A percentile compares a stretch with the other conserved stretches of the same genome.
Evolutionary conservation across 352 stramenopile genomes (phyloP).

Genomic region (Phytopythium vexans): DNA sequence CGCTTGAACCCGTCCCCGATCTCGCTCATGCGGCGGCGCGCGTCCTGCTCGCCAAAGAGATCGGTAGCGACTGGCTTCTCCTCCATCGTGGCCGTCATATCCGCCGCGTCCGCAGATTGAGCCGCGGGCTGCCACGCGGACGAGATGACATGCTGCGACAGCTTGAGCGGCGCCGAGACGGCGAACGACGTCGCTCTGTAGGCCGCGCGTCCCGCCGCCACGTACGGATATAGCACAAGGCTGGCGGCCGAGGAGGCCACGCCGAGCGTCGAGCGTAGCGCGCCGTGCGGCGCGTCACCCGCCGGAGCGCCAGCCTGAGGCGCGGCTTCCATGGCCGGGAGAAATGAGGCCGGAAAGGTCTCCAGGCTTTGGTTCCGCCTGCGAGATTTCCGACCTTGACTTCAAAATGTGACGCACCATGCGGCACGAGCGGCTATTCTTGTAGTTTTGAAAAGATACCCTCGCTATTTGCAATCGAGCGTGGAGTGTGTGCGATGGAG

Average conservation of each 20-base stretch:
- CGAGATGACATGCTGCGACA: constrained; percentile 47
- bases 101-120: background rate
- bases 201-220: constrained; percentile 51
- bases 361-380: too few relatives aligned
- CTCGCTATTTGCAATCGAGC: too few relatives aligned
- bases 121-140: constrained; percentile 29
- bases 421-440: too few relatives aligned
- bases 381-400: too few relatives aligned
- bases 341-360: too few relatives aligned
- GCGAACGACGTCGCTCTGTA: constrained; percentile 57
- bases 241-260: constrained; percentile 56
- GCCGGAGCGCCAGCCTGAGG: too few relatives aligned
- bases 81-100: constrained; percentile 1
- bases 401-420: too few relatives aligned
- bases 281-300: background rate
- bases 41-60: constrained; percentile 43
- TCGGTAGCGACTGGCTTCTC: constrained; percentile 13
- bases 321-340: too few relatives aligned
- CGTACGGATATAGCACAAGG: constrained; percentile 60
- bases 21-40: constrained; percentile 17
- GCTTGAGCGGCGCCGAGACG: constrained; percentile 50
- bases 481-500: too few relatives aligned
- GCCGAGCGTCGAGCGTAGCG: constrained; percentile 49
- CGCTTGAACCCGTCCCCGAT: constrained; percentile 10
- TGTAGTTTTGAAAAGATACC: too few relatives aligned